A percentile compares a stretch with the other conserved stretches of the same genome.
Conservation (phyloP, 2,329 filamentous ascomycete species). For the Penicillium sp. region DNA sequence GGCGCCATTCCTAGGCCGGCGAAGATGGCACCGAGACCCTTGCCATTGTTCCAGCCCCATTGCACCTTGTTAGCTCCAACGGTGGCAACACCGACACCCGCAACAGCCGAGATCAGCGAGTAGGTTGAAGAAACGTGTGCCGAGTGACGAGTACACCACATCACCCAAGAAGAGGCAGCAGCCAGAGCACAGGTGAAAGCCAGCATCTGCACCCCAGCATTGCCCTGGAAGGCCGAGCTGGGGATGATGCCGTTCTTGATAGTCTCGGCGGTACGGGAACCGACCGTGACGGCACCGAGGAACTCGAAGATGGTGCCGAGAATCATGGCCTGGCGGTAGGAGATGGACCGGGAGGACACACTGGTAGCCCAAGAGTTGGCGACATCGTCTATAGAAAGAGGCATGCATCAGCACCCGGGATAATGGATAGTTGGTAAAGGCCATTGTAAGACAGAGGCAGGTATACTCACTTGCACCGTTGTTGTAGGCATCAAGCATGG, state of each 20-base stretch:
- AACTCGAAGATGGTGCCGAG: constrained; percentile 69
- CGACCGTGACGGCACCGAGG: constrained; percentile 66
- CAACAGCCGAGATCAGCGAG: constrained; percentile 69
- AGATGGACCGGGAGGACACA: constrained; percentile 71
- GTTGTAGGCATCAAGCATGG: constrained; percentile 75
- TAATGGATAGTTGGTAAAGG: neutral
- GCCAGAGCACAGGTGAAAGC: constrained; percentile 47
- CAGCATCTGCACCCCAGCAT: constrained; percentile 68
- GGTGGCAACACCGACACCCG: constrained; percentile 69
- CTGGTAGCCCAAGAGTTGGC: constrained; percentile 81
- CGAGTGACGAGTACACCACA: constrained; percentile 76
- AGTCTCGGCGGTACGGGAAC: constrained; percentile 70
- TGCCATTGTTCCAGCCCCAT: constrained; percentile 69
- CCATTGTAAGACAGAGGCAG: no score
- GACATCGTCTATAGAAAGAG: constrained; percentile 62
- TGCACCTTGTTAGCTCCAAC: constrained; percentile 63
- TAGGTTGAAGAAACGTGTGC: constrained; percentile 74
- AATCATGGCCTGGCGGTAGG: constrained; percentile 38
- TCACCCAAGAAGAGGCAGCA: constrained; percentile 63
- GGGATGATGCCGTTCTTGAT: constrained; percentile 80
- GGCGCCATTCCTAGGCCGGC: constrained; percentile 67
- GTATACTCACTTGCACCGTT: constrained; percentile 71
- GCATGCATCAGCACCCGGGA: neutral
- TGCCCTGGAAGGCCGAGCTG: constrained; percentile 57
- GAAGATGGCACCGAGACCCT: constrained; percentile 72